Percentiles rank a stretch among this genome's conserved stretches.
Conservation (phyloP, 2,329 filamentous ascomycete species). For the Aspergillus hiratsukae region DNA sequence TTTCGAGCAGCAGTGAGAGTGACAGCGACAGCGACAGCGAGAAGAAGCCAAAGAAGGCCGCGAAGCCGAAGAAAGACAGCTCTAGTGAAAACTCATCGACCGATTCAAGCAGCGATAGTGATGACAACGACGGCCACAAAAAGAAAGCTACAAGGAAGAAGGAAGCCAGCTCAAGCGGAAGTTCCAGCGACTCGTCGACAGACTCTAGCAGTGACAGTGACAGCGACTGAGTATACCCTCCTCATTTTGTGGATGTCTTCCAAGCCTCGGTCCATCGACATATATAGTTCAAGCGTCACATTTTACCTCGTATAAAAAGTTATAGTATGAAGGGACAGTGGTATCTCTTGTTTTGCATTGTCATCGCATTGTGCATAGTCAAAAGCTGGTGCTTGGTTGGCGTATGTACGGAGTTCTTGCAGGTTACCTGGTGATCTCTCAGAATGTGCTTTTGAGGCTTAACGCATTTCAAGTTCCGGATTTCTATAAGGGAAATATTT, state of each 20-base stretch:
- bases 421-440: background rate
- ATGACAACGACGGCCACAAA: conserved; percentile 14
- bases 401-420: background rate
- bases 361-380: background rate
- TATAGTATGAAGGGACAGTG: background rate
- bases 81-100: conserved; percentile 10
- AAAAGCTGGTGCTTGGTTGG: background rate
- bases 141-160: conserved; percentile 10
- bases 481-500: background rate
- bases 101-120: conserved; percentile 12
- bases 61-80: conserved; percentile 9
- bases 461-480: background rate
- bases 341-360: background rate
- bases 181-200: conserved; percentile 7
- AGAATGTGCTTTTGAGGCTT: background rate
- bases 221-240: conserved; percentile 9
- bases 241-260: background rate
- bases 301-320: background rate
- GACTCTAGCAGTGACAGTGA: conserved; percentile 10
- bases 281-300: background rate
- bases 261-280: background rate
- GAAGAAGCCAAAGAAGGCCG: conserved; percentile 4
- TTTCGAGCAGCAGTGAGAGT: conserved; percentile 40
- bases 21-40: conserved; percentile 25
- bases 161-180: conserved; percentile 11